Percentiles rank a stretch among this genome's conserved stretches.
These are phyloP conservation scores for Trichoderma sp. DNA, from an alignment of 2,329 filamentous ascomycete genomes.

Conservation along the genomic window DNA sequence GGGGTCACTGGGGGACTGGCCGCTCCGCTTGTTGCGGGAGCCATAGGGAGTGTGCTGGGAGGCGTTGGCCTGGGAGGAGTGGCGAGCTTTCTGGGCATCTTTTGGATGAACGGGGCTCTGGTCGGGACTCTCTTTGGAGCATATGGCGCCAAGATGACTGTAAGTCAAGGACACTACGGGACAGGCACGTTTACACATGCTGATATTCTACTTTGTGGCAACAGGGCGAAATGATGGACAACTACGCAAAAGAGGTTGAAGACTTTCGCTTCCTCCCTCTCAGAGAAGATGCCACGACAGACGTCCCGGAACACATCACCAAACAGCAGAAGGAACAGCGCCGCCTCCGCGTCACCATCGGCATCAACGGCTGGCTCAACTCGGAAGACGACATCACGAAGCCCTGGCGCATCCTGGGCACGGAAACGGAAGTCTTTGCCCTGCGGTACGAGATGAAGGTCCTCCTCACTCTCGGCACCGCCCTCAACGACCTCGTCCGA, in stretches of 20 bases:
- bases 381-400: slow-evolving; percentile 72
- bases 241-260: slow-evolving; percentile 83
- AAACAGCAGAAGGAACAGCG: slow-evolving; percentile 40
- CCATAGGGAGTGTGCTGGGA: slow-evolving; percentile 81
- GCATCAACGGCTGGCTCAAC: slow-evolving; percentile 84
- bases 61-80: slow-evolving; percentile 83
- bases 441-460: slow-evolving; percentile 80
- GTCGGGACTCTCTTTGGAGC: slow-evolving; percentile 88
- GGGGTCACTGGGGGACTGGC: slow-evolving; percentile 90
- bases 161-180: slow-evolving; percentile 32
- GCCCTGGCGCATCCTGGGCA: slow-evolving; percentile 76
- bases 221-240: slow-evolving; percentile 78
- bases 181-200: neutral
- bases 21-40: slow-evolving; percentile 83
- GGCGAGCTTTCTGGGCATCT: slow-evolving; percentile 80
- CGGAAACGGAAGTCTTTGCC: slow-evolving; percentile 78
- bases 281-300: slow-evolving; percentile 48
- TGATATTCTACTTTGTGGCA: neutral
- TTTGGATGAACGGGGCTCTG: slow-evolving; percentile 82
- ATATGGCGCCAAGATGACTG: slow-evolving; percentile 76
- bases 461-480: slow-evolving; percentile 73
- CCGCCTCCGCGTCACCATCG: slow-evolving; percentile 77
- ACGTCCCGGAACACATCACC: slow-evolving; percentile 13
- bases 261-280: slow-evolving; percentile 81
- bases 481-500: slow-evolving; percentile 70